Conservation (phyloP, 2,329 filamentous ascomycete genomes). For the Periconia sp. region DNA sequence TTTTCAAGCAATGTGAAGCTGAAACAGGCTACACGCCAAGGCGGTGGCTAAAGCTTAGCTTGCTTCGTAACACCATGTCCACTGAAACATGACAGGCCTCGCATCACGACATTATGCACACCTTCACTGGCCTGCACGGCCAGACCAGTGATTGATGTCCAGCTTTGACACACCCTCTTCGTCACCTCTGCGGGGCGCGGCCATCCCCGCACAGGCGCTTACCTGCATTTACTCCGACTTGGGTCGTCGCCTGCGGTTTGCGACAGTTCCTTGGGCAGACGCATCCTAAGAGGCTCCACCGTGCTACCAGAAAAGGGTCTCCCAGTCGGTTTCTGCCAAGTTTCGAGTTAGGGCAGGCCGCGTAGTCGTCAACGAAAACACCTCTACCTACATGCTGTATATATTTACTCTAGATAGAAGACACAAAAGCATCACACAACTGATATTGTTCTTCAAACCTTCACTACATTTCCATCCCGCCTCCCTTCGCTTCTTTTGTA, state of each 20-base stretch:
- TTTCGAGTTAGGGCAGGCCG: conserved; percentile 24
- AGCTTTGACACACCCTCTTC: conserved; percentile 7
- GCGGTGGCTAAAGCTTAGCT: conserved; percentile 22
- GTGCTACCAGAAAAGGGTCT: conserved; percentile 5
- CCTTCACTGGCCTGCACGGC: conserved; percentile 1
- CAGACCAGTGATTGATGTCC: conserved; percentile 7
- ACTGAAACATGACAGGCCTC: conserved; percentile 32
- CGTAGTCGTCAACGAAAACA: conserved; percentile 18
- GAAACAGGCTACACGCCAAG: conserved; percentile 29
- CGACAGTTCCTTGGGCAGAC: neutral
- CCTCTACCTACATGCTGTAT: conserved; percentile 6
- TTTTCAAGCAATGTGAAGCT: conserved; percentile 7
- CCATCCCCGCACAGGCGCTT: neutral
- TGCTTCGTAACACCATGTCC: conserved; percentile 14
- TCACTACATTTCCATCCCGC: neutral
- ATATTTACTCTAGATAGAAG: no score
- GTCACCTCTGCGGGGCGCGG: conserved; percentile 5
- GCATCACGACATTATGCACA: conserved; percentile 3
- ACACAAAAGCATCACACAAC: no score
- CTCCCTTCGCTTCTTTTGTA: conserved; percentile 3
- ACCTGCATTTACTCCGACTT: neutral
- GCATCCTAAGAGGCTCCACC: conserved; percentile 2
- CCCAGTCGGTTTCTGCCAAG: conserved; percentile 19
- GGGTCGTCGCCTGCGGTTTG: conserved; percentile 1
- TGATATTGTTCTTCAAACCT: no score